Evolutionary conservation across 441 rosid species (phyloP).

Genomic region (Bruguiera hainesii): DNA sequence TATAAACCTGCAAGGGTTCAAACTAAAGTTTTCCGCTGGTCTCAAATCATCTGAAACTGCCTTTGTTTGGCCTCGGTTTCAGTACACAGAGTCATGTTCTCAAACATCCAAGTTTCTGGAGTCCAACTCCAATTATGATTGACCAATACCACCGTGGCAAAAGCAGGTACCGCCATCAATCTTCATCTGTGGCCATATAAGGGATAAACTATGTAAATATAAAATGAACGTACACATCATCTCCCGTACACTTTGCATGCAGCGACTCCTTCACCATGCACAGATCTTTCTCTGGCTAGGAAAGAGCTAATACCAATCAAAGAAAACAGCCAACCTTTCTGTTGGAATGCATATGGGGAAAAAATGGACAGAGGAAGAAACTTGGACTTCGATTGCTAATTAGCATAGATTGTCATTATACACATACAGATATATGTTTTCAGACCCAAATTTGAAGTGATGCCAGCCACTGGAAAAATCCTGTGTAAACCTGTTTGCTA

Average conservation of each 20-base stretch:
- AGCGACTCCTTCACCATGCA: constrained; percentile 75
- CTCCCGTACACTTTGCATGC: constrained; percentile 76
- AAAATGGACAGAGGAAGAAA: constrained; percentile 37
- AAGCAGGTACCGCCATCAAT: constrained; percentile 51
- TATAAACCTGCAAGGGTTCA: background rate
- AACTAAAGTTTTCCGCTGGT: background rate
- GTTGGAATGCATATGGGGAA: constrained; percentile 71
- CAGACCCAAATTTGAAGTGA: no score
- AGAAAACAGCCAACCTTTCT: constrained; percentile 46
- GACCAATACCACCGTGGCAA: constrained; percentile 85
- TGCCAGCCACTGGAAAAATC: background rate
- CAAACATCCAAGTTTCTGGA: constrained; percentile 68
- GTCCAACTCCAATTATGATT: constrained; percentile 73
- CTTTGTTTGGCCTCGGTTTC: constrained; percentile 51
- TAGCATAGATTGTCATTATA: constrained; percentile 10
- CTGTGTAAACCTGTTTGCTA: background rate
- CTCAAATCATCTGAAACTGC: constrained; percentile 13
- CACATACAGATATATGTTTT: background rate
- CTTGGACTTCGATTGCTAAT: constrained; percentile 35
- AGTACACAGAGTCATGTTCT: constrained; percentile 67
- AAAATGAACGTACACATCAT: constrained; percentile 48
- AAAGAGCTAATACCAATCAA: constrained; percentile 50
- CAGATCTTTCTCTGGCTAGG: constrained; percentile 46
- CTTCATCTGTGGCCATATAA: constrained; percentile 74
- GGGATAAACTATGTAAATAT: constrained; percentile 50